Conservation (phyloP, 2,329 filamentous ascomycete species). For the Zasmidium cellare region DNA sequence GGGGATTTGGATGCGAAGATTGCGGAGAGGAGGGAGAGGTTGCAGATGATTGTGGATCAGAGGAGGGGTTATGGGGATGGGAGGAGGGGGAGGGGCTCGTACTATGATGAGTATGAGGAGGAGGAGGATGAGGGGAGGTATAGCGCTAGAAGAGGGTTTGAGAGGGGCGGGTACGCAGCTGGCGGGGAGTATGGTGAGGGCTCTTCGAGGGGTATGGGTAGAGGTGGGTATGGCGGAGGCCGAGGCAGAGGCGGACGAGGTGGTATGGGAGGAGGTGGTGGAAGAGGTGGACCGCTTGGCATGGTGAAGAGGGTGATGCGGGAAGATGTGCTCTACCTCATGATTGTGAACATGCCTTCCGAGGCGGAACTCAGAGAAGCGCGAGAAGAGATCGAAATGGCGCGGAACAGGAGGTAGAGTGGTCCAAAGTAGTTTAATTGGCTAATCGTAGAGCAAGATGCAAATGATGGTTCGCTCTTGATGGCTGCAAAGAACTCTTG, state of each 20-base stretch:
- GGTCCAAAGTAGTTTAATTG: too few relatives aligned
- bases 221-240: not conserved
- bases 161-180: not conserved
- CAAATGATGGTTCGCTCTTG: too few relatives aligned
- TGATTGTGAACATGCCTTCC: conserved; percentile 53
- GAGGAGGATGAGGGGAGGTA: not conserved
- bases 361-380: conserved; percentile 43
- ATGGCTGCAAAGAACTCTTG: too few relatives aligned
- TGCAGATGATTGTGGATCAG: not conserved
- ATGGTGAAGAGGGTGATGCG: conserved; percentile 18
- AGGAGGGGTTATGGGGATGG: not conserved
- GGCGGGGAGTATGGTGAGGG: too few relatives aligned
- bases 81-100: not conserved
- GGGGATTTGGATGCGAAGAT: conserved; percentile 10
- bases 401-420: not conserved
- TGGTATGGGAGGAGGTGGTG: not conserved
- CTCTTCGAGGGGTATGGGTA: too few relatives aligned
- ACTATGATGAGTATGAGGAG: not conserved
- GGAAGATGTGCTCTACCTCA: conserved; percentile 51
- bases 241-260: not conserved
- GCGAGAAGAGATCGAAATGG: conserved; percentile 19
- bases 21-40: not conserved
- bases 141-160: not conserved
- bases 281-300: not conserved
- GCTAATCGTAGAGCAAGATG: too few relatives aligned